Evolutionary conservation across 2,329 filamentous ascomycete genomes (phyloP).

Genomic region (Leptosphaerulina australis): DNA sequence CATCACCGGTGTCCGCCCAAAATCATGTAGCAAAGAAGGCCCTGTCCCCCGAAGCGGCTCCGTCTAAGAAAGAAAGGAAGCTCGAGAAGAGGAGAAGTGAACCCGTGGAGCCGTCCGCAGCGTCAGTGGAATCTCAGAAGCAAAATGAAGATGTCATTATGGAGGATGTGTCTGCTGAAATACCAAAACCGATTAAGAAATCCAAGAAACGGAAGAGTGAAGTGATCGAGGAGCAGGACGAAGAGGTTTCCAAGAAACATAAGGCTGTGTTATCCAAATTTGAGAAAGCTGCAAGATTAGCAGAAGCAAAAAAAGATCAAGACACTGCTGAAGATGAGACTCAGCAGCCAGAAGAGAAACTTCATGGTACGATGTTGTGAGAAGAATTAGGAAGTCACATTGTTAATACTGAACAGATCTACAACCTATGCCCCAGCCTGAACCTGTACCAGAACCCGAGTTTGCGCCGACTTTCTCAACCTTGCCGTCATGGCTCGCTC

Average conservation of each 20-base stretch:
- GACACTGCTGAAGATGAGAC: constrained; percentile 45
- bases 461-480: constrained; percentile 74
- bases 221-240: constrained; percentile 28
- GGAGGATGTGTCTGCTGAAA: constrained; percentile 8
- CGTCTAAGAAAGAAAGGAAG: constrained; percentile 35
- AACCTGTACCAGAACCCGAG: constrained; percentile 62
- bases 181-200: constrained; percentile 36
- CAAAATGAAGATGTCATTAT: constrained; percentile 11
- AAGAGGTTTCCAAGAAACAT: constrained; percentile 46
- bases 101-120: not conserved
- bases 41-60: not conserved
- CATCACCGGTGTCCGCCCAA: not conserved
- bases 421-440: constrained; percentile 80
- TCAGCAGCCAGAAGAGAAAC: constrained; percentile 48
- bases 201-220: constrained; percentile 46
- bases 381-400: not conserved
- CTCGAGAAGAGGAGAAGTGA: constrained; percentile 19
- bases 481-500: constrained; percentile 79
- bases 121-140: not conserved
- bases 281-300: constrained; percentile 48
- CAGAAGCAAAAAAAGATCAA: constrained; percentile 26
- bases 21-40: not conserved
- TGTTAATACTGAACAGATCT: constrained; percentile 58
- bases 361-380: constrained; percentile 54
- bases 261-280: constrained; percentile 54